Base-by-base conservation (phyloP, 495 filamentous ascomycete species). In the Melanomma pulvis-pyrius region DNA sequence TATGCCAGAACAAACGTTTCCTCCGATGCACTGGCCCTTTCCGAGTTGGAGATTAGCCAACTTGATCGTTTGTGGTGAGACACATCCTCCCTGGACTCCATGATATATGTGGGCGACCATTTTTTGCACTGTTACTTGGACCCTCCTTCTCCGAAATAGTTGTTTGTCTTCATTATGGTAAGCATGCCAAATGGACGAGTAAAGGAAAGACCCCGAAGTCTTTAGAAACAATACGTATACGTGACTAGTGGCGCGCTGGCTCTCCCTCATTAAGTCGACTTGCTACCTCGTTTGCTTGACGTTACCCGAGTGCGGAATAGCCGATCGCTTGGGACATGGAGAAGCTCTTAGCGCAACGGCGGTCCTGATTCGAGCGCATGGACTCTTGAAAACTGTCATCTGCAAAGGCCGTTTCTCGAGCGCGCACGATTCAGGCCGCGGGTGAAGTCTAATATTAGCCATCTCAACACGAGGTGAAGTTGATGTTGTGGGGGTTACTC, bases 371-470 rank as follows among this genome's bases (percentile, higher is more conserved):
- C 32, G 63, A 60, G 24, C 32, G 50, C 41, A 36, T 36, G 6
- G 50, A 21, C 13, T 36, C 41, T 52, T 24, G 36, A 6, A 47
- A 53, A 59, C 28, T 50, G 65, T 62, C 49, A 58, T 62, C 52
- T 53, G 21, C 41, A 36, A 21, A 22, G 29, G 34, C 59, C 59
- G 47, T 63, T 34, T 48, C 49, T 22, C 26, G 50, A 36, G 29
- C 21, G 28, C 39, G 21, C 53, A 59, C 65, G 65, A 68, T 51
- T 68, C 59, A 68, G 41, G 58, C 5, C 11, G 19, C 44, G 41
- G 21, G 22, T 48, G 21, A 39, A 26, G 49, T 68, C 65, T 68
- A 68, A 63, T 63, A 63, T 68, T 68, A 68, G 65, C 48, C 47
- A 17, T 52, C 28, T 63, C 4, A 41, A 63, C 59, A 63, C 59